A percentile compares a stretch with the other conserved stretches of the same genome.
phyloP scores from a whole-genome alignment of 345 rosid species.

The Luvunga scandens region DNA sequence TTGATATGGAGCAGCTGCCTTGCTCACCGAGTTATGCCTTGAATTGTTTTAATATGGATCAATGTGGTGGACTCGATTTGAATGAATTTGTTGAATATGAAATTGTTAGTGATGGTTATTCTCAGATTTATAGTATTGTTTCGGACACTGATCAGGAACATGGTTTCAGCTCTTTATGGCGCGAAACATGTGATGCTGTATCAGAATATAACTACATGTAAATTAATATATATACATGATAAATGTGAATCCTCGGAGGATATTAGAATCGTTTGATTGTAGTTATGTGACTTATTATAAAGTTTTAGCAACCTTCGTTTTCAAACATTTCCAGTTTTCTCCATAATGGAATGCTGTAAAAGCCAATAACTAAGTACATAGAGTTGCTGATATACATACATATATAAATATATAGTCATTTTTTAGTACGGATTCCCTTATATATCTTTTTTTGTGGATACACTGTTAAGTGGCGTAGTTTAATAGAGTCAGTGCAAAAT shows the following conservation, averaged over 20 bases:
- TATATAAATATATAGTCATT: too few relatives aligned
- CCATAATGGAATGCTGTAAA: too few relatives aligned
- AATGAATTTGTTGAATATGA: constrained; percentile 21
- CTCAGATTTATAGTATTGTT: constrained; percentile 31
- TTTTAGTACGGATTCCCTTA: too few relatives aligned
- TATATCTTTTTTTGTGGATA: too few relatives aligned
- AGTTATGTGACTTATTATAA: background rate
- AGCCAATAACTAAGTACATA: too few relatives aligned
- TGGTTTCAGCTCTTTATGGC: constrained; percentile 38
- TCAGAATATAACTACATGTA: background rate
- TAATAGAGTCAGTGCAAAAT: too few relatives aligned
- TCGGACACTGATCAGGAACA: constrained; percentile 27
- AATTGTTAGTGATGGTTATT: constrained; percentile 15
- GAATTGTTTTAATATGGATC: constrained; percentile 35
- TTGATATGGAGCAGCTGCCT: constrained; percentile 27
- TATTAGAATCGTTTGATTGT: background rate
- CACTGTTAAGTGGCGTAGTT: too few relatives aligned
- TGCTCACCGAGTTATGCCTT: constrained; percentile 38
- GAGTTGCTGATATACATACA: too few relatives aligned
- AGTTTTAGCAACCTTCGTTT: too few relatives aligned
- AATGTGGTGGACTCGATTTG: background rate
- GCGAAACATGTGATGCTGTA: constrained; percentile 28
- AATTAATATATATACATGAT: background rate
- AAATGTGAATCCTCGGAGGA: background rate
- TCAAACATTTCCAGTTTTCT: too few relatives aligned